These are phyloP conservation scores for Boletus rufocinnamomeus DNA, from an alignment of 768 basidiomycete genomes.

Conservation along the genomic window DNA sequence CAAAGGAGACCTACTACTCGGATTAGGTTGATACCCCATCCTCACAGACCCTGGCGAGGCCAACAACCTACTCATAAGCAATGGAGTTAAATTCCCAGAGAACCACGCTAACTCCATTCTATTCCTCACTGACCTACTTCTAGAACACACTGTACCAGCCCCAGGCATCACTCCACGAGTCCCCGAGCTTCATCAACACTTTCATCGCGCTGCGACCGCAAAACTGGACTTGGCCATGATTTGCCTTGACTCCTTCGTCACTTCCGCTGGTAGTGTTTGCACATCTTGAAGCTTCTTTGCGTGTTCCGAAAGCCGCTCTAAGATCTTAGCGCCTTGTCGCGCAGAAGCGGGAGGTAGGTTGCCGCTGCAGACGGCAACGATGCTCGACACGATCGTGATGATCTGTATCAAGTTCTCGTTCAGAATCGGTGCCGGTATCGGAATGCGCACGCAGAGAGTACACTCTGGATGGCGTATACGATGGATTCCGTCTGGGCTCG, in stretches of 20 bases:
- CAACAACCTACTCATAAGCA: too few species aligned
- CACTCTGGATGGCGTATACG: slow-evolving; percentile 93
- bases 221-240: slow-evolving; percentile 97
- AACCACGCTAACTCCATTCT: too few species aligned
- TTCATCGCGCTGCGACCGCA: slow-evolving; percentile 98
- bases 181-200: slow-evolving; percentile 76
- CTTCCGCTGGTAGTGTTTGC: slow-evolving; percentile 74
- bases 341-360: slow-evolving; percentile 75
- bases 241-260: slow-evolving; percentile 91
- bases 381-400: slow-evolving; percentile 96
- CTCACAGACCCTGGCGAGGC: too few species aligned
- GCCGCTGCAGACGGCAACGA: slow-evolving; percentile 95
- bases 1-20: too few species aligned
- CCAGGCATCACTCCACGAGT: too few species aligned
- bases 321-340: slow-evolving; percentile 72
- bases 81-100: too few species aligned
- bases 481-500: slow-evolving; percentile 95
- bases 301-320: slow-evolving; percentile 83
- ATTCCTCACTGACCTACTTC: too few species aligned
- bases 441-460: slow-evolving; percentile 90
- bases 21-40: too few species aligned
- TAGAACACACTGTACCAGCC: too few species aligned
- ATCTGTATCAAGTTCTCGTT: slow-evolving; percentile 95
- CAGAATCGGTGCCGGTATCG: slow-evolving; percentile 79
- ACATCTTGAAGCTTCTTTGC: slow-evolving; percentile 91